phyloP scores from a whole-genome alignment of 371 early-diverging fungal genomes.

The Batkoa obscura region DNA sequence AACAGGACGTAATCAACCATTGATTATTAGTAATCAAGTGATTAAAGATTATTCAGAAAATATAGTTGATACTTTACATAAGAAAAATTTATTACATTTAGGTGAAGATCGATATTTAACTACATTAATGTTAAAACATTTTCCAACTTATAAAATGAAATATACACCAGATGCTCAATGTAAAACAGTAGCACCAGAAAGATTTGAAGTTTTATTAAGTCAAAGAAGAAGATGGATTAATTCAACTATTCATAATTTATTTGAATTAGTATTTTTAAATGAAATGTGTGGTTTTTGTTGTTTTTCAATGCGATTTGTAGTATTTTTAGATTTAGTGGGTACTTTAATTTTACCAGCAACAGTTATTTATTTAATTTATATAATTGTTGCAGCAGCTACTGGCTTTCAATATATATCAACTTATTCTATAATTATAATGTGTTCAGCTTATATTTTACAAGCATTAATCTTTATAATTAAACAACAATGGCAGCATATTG shows the following conservation, averaged over 20 bases:
- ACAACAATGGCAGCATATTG: conserved; percentile 37
- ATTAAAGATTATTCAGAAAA: conserved; percentile 87
- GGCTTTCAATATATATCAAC: conserved; percentile 30
- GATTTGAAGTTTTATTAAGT: conserved; percentile 75
- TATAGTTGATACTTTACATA: conserved; percentile 91
- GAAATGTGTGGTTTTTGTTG: conserved; percentile 91
- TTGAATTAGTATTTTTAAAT: conserved; percentile 69
- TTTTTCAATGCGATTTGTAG: conserved; percentile 90
- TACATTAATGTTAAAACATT: conserved; percentile 95
- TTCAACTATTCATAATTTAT: conserved; percentile 92
- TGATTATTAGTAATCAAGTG: conserved; percentile 42
- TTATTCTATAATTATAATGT: conserved; percentile 33
- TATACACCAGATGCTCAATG: conserved; percentile 93
- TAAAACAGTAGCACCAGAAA: conserved; percentile 90
- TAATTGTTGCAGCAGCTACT: conserved; percentile 37
- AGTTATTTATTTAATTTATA: conserved; percentile 57
- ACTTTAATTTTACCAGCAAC: conserved; percentile 86
- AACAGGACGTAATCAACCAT: conserved; percentile 34
- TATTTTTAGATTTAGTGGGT: conserved; percentile 77
- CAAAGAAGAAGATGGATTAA: conserved; percentile 94
- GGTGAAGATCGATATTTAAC: conserved; percentile 86
- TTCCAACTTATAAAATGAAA: conserved; percentile 90
- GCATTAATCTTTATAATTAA: conserved; percentile 26
- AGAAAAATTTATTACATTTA: conserved; percentile 65
- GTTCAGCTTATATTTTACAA: conserved; percentile 24